Base-by-base conservation (phyloP, 345 rosid species). In the Bruguiera sexangula region DNA sequence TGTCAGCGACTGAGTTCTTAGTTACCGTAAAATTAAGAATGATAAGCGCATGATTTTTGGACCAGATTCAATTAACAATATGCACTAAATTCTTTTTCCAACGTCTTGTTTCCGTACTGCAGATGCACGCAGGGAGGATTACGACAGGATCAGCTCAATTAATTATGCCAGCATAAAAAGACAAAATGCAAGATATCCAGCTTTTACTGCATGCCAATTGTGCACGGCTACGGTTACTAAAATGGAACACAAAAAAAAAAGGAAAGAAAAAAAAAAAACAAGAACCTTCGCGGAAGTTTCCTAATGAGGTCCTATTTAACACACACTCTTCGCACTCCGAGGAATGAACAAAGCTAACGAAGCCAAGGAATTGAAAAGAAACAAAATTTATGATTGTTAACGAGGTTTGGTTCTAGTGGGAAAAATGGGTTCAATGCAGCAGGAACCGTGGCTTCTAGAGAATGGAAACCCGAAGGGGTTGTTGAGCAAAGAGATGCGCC, bases 401-500 rank as follows among this genome's bases (percentile, higher is more conserved):
- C 5, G 24, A 21, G 6, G 60, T 39, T 29, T 5, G 46, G 53
- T 37, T 37, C 18, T 39, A 30, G 39, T 67, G 5, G 27, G 16
- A 60, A 22, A n/a, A 8, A 81, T 79, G 81, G 85, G 76, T 29
- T 76, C 88, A 0, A 5, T 61, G 19, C 76, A 72, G 10, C 76
- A 69, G 3, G 89, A 89, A 55, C 80, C 86, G 19, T 75, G 79
- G 78, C 56, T 77, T 36, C 0, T 86, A 64, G 98, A 94, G 78
- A 82, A 74, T 27, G 97, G 85, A 4, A 83, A 73, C 67, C 10
- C 76, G 3, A 91, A 88, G 78, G 90, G 84, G 0, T 62, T 72
- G 0, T 62, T 72, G 36, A 76, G 76, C 84, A 86, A 81, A 78
- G 96, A 93, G 80, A 77, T 57, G 27, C 70, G 90, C 61, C 93